These are phyloP conservation scores for Leishmania aethiopica DNA, from an alignment of 208 protist genomes.

Conservation along the genomic window DNA sequence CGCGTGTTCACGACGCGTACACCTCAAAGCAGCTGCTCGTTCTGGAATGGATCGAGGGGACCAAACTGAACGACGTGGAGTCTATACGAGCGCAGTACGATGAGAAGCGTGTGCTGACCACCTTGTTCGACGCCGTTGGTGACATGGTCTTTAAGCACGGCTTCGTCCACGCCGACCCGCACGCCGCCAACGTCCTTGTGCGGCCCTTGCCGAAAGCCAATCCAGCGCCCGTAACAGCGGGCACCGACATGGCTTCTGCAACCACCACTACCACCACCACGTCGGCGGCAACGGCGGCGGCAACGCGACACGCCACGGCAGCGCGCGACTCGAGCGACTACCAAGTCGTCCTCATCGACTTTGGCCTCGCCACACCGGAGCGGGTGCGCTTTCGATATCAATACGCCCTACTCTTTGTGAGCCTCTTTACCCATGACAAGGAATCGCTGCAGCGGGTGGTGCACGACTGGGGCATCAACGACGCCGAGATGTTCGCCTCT, in stretches of 20 bases:
- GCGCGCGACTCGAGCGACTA: constrained; percentile 27
- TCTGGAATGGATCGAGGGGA: constrained; percentile 94
- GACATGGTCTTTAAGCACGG: constrained; percentile 95
- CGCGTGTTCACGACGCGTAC: constrained; percentile 52
- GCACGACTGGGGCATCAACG: constrained; percentile 69
- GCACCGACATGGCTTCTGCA: not conserved
- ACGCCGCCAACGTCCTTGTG: constrained; percentile 94
- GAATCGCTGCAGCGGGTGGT: constrained; percentile 51
- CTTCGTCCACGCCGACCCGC: constrained; percentile 94
- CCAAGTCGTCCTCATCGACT: constrained; percentile 82
- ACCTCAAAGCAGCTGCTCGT: constrained; percentile 81
- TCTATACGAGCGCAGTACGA: constrained; percentile 56
- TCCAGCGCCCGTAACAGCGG: not conserved
- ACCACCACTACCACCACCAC: not conserved
- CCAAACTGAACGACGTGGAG: constrained; percentile 73
- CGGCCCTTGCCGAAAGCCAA: constrained; percentile 32
- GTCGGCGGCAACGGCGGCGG: constrained; percentile 1
- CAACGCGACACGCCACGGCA: constrained; percentile 1
- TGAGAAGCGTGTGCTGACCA: constrained; percentile 50
- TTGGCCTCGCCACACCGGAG: constrained; percentile 74
- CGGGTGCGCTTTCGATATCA: constrained; percentile 77
- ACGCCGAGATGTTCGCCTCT: constrained; percentile 77
- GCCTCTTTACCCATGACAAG: constrained; percentile 72
- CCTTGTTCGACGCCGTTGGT: constrained; percentile 86
- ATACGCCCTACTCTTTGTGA: constrained; percentile 81